phyloP scores from a whole-genome alignment of 208 protist genomes.

The Wallacemonas sp. region DNA sequence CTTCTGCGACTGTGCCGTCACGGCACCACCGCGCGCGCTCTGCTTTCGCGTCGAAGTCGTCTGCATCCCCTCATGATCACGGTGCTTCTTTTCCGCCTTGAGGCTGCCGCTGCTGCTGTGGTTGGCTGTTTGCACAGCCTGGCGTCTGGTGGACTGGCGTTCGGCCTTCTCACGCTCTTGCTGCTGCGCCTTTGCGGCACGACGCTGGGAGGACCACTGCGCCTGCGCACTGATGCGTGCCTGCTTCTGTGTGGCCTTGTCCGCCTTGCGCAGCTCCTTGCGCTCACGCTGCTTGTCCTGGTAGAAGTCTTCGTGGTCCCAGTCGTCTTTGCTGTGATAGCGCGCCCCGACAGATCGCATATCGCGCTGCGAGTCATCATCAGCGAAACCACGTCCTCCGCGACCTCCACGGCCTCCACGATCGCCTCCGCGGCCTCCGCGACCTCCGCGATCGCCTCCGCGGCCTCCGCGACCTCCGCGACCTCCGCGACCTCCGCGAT shows the following conservation, averaged over 20 bases:
- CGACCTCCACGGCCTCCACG: slow-evolving; percentile 3
- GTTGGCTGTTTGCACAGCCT: no score
- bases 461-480: slow-evolving; percentile 20
- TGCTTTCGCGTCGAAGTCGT: no score
- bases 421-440: slow-evolving; percentile 17
- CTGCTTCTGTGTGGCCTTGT: slow-evolving; percentile 46
- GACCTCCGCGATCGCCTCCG: not conserved
- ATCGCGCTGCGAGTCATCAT: slow-evolving; percentile 11
- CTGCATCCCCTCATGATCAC: no score
- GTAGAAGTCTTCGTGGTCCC: slow-evolving; percentile 10
- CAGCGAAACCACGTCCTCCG: not conserved
- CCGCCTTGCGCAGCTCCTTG: slow-evolving; percentile 60
- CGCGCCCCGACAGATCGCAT: slow-evolving; percentile 14
- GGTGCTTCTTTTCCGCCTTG: no score
- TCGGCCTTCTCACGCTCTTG: no score
- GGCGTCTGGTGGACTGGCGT: no score
- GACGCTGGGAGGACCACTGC: slow-evolving; percentile 54
- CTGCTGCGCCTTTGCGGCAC: slow-evolving; percentile 22
- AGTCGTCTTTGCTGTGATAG: slow-evolving; percentile 27
- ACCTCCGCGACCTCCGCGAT: not conserved
- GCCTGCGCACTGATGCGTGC: slow-evolving; percentile 58
- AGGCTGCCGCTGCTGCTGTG: no score
- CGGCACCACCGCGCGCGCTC: not conserved
- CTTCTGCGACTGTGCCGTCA: no score
- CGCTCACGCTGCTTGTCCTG: slow-evolving; percentile 55